phyloP scores from a whole-genome alignment of 169 alveolate genomes.

The Besnoitia besnoiti region DNA sequence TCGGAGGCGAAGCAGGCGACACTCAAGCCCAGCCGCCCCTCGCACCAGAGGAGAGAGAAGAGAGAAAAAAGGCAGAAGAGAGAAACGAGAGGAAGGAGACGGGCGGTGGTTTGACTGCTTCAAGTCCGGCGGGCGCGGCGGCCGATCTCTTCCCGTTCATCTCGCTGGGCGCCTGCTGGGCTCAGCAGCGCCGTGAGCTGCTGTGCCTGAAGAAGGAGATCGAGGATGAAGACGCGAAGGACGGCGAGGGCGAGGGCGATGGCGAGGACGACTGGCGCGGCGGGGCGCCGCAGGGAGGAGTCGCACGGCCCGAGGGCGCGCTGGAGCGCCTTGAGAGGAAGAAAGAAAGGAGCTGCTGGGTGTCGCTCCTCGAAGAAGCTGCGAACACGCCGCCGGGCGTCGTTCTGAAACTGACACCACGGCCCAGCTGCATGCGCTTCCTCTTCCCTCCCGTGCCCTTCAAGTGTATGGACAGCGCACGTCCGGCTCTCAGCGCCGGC shows the following conservation, averaged over 20 bases:
- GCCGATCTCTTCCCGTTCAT: neutral
- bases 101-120: neutral
- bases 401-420: neutral
- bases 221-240: neutral
- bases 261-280: too few relatives aligned
- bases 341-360: neutral
- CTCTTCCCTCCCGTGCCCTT: constrained; percentile 8
- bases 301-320: neutral
- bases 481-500: neutral
- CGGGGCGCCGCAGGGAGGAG: neutral
- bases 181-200: neutral
- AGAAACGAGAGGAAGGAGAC: neutral
- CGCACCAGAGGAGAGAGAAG: neutral
- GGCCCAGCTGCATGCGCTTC: neutral
- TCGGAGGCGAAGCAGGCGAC: too few relatives aligned
- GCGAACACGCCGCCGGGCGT: neutral
- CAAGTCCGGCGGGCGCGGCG: neutral
- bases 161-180: constrained; percentile 23
- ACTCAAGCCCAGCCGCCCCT: too few relatives aligned
- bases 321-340: neutral
- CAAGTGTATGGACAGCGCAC: neutral
- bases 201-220: neutral
- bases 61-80: neutral
- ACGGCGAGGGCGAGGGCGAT: too few relatives aligned
- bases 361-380: neutral